These are phyloP conservation scores for Cladosporium sphaerospermum DNA, from an alignment of 2,329 filamentous ascomycete species.

Conservation along the genomic window DNA sequence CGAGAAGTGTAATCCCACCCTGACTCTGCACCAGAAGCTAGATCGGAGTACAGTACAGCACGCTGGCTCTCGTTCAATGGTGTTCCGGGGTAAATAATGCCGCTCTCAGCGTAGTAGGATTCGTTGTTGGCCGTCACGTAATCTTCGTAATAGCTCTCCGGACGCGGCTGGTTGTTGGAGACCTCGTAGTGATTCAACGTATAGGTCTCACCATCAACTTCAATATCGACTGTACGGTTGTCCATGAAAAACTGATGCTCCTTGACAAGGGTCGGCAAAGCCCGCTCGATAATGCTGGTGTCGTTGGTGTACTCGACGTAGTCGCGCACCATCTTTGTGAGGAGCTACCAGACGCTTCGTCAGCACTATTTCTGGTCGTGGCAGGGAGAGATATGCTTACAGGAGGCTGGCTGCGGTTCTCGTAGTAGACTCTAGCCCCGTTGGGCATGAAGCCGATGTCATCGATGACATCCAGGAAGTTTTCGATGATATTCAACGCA, in stretches of 20 bases:
- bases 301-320: conserved; percentile 63
- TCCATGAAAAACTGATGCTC: conserved; percentile 59
- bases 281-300: conserved; percentile 53
- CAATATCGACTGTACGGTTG: conserved; percentile 54
- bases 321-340: conserved; percentile 59
- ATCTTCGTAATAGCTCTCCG: conserved; percentile 62
- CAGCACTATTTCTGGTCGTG: not conserved
- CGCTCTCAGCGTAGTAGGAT: conserved; percentile 55
- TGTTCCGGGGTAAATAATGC: conserved; percentile 52
- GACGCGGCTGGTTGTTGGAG: conserved; percentile 58
- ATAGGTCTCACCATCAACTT: conserved; percentile 41
- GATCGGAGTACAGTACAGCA: conserved; percentile 52
- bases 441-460: conserved; percentile 62
- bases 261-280: conserved; percentile 55
- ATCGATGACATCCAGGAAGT: conserved; percentile 62
- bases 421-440: conserved; percentile 60
- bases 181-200: conserved; percentile 57
- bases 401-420: conserved; percentile 63
- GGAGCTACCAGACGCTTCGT: conserved; percentile 8
- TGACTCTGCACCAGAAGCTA: conserved; percentile 60
- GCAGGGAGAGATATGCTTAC: conserved; percentile 28
- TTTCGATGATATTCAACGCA: conserved; percentile 61
- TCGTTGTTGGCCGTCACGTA: conserved; percentile 59
- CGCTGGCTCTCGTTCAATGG: conserved; percentile 44
- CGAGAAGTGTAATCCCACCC: conserved; percentile 60